Evolutionary conservation across 805 yeast genomes (phyloP), one percentile per base, ranked within the genome.

Genomic region (Nakazawaea anatomiae): DNA sequence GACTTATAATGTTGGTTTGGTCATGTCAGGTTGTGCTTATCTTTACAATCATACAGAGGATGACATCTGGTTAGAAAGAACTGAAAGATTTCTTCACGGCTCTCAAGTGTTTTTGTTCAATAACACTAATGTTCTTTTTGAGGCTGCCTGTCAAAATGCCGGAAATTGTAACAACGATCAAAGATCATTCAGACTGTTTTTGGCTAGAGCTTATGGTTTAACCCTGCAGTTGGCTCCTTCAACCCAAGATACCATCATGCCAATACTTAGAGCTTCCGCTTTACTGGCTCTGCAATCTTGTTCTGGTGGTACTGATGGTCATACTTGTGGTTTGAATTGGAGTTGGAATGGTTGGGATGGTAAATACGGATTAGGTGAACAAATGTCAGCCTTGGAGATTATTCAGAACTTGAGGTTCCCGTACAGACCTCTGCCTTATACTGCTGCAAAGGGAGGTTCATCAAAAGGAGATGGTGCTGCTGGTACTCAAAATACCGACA

Each of bases 241-340:
- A 39, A 71, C 85, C 4, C 66, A 62, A 45, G 75, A 72, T 46
- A 61, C 65, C 4, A 78, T 86, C 55, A 69, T 65, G 50, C 44
- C 58, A 8, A 69, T 70, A 62, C 49, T 80, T 12, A 71, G 70
- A 32, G 67, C 72, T 34, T 80, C 84, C 25, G 87, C 89, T 2
- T 52, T 55, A 28, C 96, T 83, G 30, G 96, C 96, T 1, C 92
- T 91, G 2, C 68, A 69, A 46, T 78, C 92, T 1, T 89, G 96
- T 67, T 71, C 83, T 1, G 96, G 96, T 53, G 97, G 97, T 60
- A 53, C 68, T 5, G 97, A 91, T 64, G 89, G 89, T 14, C 85
- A 82, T 55, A 91, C 97, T 0, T 89, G 96, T 69, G 96, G 96
- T 44, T 65, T 75, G 49, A 72, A 83, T 64, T 89, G 96, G 96